Conservation (phyloP, 768 basidiomycete genomes). For the Amanita polypyramis region DNA sequence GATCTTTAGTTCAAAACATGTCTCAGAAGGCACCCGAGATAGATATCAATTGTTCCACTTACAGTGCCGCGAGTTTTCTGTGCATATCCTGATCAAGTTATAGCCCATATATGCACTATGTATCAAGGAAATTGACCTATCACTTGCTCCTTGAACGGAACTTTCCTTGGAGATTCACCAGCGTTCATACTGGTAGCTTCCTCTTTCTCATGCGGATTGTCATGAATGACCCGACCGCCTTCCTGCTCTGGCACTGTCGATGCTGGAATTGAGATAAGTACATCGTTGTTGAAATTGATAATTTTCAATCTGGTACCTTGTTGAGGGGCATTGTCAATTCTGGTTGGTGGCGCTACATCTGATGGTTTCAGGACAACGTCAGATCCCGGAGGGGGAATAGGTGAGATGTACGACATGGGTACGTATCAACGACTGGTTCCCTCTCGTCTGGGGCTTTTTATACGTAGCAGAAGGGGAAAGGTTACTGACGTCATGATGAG, state of each 20-base stretch:
- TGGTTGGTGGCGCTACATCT: background rate
- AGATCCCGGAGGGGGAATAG: background rate
- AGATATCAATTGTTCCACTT: slow-evolving; percentile 10
- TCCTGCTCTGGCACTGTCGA: background rate
- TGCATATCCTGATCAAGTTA: background rate
- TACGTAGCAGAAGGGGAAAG: background rate
- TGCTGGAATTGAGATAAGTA: background rate
- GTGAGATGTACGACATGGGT: background rate
- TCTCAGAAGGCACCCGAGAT: background rate
- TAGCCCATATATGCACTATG: background rate
- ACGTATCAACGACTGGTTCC: background rate
- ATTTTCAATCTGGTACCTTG: slow-evolving; percentile 1
- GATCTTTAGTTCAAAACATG: slow-evolving; percentile 10
- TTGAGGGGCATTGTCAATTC: background rate
- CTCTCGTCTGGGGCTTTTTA: no score
- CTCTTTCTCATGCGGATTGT: background rate
- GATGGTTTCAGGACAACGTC: background rate
- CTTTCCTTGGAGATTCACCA: slow-evolving; percentile 12
- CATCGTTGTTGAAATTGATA: background rate
- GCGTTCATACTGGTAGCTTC: background rate
- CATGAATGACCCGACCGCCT: background rate
- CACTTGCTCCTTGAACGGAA: slow-evolving; percentile 50
- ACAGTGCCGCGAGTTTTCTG: slow-evolving; percentile 37
- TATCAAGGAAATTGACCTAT: slow-evolving; percentile 27
- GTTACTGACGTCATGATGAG: slow-evolving; percentile 1